Base-by-base conservation (phyloP, 2,329 filamentous ascomycete genomes). In the Ceratocystiopsis brevicomis region DNA sequence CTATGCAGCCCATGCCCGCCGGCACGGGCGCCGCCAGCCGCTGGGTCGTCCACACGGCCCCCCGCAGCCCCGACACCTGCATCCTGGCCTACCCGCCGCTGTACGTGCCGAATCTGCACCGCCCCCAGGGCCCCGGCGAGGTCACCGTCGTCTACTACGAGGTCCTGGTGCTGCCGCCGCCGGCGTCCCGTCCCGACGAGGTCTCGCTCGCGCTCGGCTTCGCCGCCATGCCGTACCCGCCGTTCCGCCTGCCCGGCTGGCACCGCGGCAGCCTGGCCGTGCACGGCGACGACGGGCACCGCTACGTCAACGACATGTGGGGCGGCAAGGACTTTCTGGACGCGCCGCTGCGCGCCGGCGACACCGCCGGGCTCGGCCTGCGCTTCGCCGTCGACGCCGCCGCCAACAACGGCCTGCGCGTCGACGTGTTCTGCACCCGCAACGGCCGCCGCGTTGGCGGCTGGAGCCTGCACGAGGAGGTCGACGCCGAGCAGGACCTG, bases 241-340 rank as follows among this genome's bases (percentile, higher is more conserved):
- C 69, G 0, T 88, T 84, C 63, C 71, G 83, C 9, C 68, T 87
- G 47, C 83, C 83, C 0, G 83, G 83, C 2, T 88, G 82, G 83
- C 79, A 90, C 55, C 70, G 82, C 33, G 82, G 72, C 16, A 79
- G 74, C 49, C 54, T 87, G 14, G 83, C 68, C 1, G 73, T 88
- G n/a, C 83, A 88, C 56, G 76, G 78, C 39, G 83, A 88, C 56
- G 83, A 88, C 57, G 83, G 83, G 0, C 69, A 78, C 52, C 71
- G 71, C 56, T 90, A 80, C 56, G 67, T 85, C 52, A 84, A 86
- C 54, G 79, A 88, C 56, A 67, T 68, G 9, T 80, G 71, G 65
- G 82, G 83, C 18, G 83, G 83, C 16, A 71, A 72, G 48, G 65
- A 74, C 44, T 87, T 87, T 49, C 76, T 76, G 0, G 52, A 56